Evolutionary conservation across 208 protist species (phyloP), one percentile per base, ranked within the genome.

Genomic region (Jaenimonas drosophilae): DNA sequence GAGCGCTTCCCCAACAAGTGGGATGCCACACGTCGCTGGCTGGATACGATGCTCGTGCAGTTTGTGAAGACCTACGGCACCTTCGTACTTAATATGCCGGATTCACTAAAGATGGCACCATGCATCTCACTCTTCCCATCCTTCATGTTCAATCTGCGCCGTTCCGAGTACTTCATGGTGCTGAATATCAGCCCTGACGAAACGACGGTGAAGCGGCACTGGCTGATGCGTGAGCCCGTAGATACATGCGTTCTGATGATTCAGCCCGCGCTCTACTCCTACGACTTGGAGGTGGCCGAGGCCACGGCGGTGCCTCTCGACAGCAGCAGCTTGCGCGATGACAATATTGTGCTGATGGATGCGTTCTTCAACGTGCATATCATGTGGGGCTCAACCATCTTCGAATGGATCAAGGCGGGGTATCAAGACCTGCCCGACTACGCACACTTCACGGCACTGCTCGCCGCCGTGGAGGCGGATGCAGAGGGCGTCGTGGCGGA

Each of bases 71-170:
- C 96, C 42, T 99, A 98, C 60, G 85, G 70, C 33, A 85, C 78
- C 21, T 98, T 95, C 64, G 59, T 66, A 2, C 64, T 82, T 26
- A 76, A 94, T 32, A 66, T 96, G 23, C 76, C 94, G 4, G 49
- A 62, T 25, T 95, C 90, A 2, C 76, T 98, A 39, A 72, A 66
- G 6, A 79, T 99, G 12, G 54, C 70, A n/a, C 54, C 68, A 6
- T 80, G 87, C 51, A 88, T 99, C 43, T 65, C 88, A 1, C 70
- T 99, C 12, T 99, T 99, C 62, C 98, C 98, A 4, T 97, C 97
- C 48, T 99, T 99, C 68, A 91, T 99, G 73, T 99, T 99, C 81
- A 97, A 99, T 71, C 70, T 99, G 24, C 90, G 98, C 34, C 89
- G 97, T 23, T 97, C 87, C 19, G 84, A 94, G 74, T 98, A 99